Evolutionary conservation across 1,284 basidiomycete genomes (phyloP), one percentile per base, ranked within the genome.

Genomic region (Cutaneotrichosporon dermatis): DNA sequence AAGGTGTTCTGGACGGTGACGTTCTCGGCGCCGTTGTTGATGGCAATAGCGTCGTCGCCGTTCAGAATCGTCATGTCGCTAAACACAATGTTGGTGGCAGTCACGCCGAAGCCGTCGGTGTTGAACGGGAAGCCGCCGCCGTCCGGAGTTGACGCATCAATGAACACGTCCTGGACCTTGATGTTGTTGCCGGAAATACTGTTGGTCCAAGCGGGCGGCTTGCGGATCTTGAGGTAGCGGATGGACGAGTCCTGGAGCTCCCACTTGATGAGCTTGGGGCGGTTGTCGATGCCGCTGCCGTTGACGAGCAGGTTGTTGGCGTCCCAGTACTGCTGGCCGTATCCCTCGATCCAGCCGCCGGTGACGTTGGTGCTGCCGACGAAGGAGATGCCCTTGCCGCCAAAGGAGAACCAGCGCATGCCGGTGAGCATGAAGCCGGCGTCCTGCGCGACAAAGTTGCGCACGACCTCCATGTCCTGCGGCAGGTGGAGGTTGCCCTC

Each of bases 291-390:
- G 36, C 71, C 69, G 33, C 69, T 70, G 33, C 75, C 68, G 60
- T 79, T 80, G 12, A 49, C 58, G 3, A 57, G 55, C 25, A 25
- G 25, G 25, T 25, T 25, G 41, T 80, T 79, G 56, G 78, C 72
- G 60, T 82, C 76, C 80, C 81, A 82, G 81, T 80, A 82, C 60
- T 81, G 80, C 64, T 82, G 79, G 15, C 82, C 81, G 57, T 80
- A 80, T 1, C 69, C 63, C 35, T 71, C 55, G 41, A 71, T 61
- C 69, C 69, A 71, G 9, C 69, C 69, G 8, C 60, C 59, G 4
- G 66, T 64, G 10, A 64, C 63, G 41, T 69, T 69, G 46, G 53
- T 66, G 10, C 54, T 65, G 13, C 67, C 69, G 13, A 53, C 58
- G 53, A 55, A 66, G 25, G 60, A 55, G n/a, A 70, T 54, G 37